These are phyloP conservation scores for Fusarium odoratissimum DNA, from an alignment of 2,329 filamentous ascomycete genomes.

Conservation along the genomic window DNA sequence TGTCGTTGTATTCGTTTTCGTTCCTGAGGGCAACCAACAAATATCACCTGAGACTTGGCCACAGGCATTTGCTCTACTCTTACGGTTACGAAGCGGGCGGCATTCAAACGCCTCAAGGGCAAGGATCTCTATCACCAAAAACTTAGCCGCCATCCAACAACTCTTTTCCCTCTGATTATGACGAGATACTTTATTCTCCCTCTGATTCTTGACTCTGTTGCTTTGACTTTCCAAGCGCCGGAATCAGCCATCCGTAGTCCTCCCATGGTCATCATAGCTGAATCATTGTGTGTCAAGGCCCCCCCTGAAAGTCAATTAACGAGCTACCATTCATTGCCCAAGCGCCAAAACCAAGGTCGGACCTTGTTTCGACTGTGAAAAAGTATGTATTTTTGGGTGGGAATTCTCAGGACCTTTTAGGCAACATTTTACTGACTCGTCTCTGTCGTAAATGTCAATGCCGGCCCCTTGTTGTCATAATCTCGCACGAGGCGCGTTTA, in stretches of 20 bases:
- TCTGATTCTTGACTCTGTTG: not conserved
- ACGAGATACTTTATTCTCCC: not conserved
- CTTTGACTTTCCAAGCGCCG: slow-evolving; percentile 11
- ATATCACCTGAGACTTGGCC: not conserved
- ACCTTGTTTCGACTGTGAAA: slow-evolving; percentile 2
- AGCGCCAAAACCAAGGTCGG: slow-evolving; percentile 11
- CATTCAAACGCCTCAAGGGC: slow-evolving; percentile 6
- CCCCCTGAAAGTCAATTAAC: slow-evolving; percentile 33
- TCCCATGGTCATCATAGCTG: slow-evolving; percentile 23
- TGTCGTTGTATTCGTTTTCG: slow-evolving; percentile 17
- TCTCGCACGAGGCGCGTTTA: slow-evolving; percentile 31
- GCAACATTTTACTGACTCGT: slow-evolving; percentile 24
- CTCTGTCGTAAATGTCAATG: not conserved
- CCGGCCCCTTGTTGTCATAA: slow-evolving; percentile 18
- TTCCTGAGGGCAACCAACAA: not conserved
- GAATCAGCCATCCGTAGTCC: slow-evolving; percentile 10
- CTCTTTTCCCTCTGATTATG: slow-evolving; percentile 2
- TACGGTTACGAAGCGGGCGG: slow-evolving; percentile 16
- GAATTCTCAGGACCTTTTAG: not conserved
- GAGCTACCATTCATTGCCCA: not conserved
- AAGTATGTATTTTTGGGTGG: not conserved
- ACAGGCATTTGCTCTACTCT: slow-evolving; percentile 4
- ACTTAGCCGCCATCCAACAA: slow-evolving; percentile 12
- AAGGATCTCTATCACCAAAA: not conserved
- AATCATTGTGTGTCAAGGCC: slow-evolving; percentile 13